phyloP scores from a whole-genome alignment of 192 early-diverging fungal species.

The Entophlyctis luteolus region DNA sequence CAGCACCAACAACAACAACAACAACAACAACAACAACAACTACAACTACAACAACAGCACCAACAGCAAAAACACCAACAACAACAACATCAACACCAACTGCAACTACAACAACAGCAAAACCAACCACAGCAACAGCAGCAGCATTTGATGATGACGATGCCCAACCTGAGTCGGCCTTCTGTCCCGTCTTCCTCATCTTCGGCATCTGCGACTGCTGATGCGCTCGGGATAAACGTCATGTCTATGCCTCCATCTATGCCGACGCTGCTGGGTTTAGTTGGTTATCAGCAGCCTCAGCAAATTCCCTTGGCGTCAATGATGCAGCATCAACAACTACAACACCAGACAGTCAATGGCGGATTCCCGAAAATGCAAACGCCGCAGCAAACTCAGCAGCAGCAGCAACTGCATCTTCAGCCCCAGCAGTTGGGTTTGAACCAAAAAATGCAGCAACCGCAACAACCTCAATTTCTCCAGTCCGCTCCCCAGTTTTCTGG shows the following conservation, averaged over 20 bases:
- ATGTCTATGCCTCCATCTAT: too few species aligned
- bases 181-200: too few species aligned
- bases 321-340: background rate
- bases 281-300: too few species aligned
- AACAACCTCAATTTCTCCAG: background rate
- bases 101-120: background rate
- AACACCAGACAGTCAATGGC: too few species aligned
- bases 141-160: background rate
- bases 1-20: background rate
- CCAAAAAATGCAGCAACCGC: background rate
- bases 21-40: constrained; percentile 1
- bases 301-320: too few species aligned
- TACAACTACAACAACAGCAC: background rate
- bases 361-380: background rate
- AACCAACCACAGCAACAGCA: background rate
- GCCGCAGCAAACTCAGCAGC: background rate
- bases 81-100: background rate
- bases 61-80: background rate
- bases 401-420: background rate
- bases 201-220: too few species aligned
- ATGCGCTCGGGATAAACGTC: too few species aligned
- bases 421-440: background rate
- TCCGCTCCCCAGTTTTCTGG: background rate
- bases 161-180: too few species aligned
- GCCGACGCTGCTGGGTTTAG: too few species aligned